Base-by-base conservation (phyloP, 495 filamentous ascomycete species). In the Aspergillus ellipticus region DNA sequence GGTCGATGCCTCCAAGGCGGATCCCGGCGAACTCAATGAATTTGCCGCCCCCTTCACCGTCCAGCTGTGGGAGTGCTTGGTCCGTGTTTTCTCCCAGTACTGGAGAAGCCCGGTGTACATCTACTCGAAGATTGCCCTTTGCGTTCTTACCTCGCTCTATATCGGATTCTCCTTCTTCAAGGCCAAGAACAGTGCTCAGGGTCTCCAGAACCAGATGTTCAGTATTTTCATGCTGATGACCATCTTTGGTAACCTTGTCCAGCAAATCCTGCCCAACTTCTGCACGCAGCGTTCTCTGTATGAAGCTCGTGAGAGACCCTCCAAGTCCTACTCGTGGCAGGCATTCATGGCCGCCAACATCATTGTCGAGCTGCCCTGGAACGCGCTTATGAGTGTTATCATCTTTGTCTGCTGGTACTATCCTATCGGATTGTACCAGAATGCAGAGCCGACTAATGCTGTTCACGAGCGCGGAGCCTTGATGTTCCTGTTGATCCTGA, bases 161-260 rank as follows among this genome's bases (percentile, higher is more conserved):
- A 92, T 94, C 66, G 92, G 91, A 37, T 94, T 97, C 78, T 90
- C 90, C 51, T 96, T 97, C 78, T 92, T 85, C 81, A 80, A 86
- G 16, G 81, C 89, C 0, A 68, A 82, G 55, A 90, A 87, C 73
- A 82, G 80, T 15, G 71, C 85, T 13, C 89, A 95, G 67, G 92
- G 90, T 56, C 83, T 96, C 15, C 90, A 94, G 63, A 96, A 96
- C 67, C 89, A 93, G 67, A 88, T 94, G 74, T 96, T 95, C 70
- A 79, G 85, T 71, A 86, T 96, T 66, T 96, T 97, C 79, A 86
- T 94, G 78, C 74, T 97, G 29, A 76, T 92, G 61, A 92, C 85
- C 16, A 82, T 97, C 60, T 90, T 94, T 66, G 85, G 85, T 63
- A 87, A 89, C 65, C 75, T 94, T 45, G 83, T 87, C 8, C 84